A percentile compares a stretch with the other conserved stretches of the same genome.
phyloP scores from a whole-genome alignment of 257 asterid species.

The Cordia subcordata region DNA sequence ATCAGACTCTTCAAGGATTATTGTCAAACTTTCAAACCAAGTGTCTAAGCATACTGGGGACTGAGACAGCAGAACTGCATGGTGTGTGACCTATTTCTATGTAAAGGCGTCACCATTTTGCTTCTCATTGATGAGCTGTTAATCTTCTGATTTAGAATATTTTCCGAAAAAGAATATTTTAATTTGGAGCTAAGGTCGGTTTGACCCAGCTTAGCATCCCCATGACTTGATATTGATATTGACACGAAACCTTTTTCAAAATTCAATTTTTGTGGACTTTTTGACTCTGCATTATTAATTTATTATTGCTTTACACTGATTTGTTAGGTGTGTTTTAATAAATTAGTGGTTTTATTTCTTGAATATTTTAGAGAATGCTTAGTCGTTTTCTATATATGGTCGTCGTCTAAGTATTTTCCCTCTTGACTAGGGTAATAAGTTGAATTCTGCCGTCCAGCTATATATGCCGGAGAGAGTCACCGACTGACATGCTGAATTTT shows the following conservation, averaged over 20 bases:
- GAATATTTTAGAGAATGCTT: neutral
- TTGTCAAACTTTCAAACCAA: neutral
- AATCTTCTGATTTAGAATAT: conserved; percentile 11
- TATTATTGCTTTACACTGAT: too few species aligned
- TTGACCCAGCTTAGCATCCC: conserved; percentile 34
- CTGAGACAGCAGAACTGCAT: neutral
- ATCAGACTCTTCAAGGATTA: neutral
- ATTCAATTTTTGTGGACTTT: too few species aligned
- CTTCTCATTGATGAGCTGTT: conserved; percentile 11
- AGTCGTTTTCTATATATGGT: conserved; percentile 3
- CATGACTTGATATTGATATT: conserved; percentile 8
- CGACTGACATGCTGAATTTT: conserved; percentile 1
- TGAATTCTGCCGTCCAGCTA: conserved; percentile 5
- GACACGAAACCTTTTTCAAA: too few species aligned
- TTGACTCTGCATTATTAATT: too few species aligned
- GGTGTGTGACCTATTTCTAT: neutral
- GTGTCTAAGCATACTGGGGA: neutral
- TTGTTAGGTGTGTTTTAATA: too few species aligned
- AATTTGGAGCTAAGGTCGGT: conserved; percentile 41
- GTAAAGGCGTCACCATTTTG: neutral
- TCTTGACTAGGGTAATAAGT: conserved; percentile 1
- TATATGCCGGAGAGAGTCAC: neutral
- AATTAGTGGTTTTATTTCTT: neutral
- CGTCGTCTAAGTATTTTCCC: conserved; percentile 6
- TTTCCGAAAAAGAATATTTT: conserved; percentile 14